Percentiles rank a stretch among this genome's conserved stretches.
Evolutionary conservation across 768 basidiomycete genomes (phyloP).

Genomic region (Pulveroboletus sp.): DNA sequence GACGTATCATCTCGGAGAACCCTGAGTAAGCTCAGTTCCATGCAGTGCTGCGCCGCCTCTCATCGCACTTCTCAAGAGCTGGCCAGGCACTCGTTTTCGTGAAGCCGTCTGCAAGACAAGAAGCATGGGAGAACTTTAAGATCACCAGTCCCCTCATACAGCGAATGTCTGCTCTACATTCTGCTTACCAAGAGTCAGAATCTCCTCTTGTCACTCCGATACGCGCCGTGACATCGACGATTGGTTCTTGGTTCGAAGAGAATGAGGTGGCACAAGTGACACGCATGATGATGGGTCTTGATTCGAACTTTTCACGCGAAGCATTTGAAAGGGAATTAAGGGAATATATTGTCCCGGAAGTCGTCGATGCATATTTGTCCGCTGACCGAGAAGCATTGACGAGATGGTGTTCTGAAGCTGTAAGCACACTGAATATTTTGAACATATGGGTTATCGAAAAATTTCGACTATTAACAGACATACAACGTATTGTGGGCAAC

Average conservation of each 20-base stretch:
- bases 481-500: constrained; percentile 99
- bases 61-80: constrained; percentile 50
- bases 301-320: constrained; percentile 84
- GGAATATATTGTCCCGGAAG: constrained; percentile 97
- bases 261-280: constrained; percentile 97
- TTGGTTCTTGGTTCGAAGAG: constrained; percentile 93
- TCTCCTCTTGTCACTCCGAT: constrained; percentile 79
- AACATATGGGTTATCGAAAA: background rate
- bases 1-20: constrained; percentile 59
- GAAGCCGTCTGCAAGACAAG: constrained; percentile 72
- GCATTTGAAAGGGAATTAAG: constrained; percentile 83
- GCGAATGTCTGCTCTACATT: constrained; percentile 50
- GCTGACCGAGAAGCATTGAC: constrained; percentile 83
- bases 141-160: constrained; percentile 74
- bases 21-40: constrained; percentile 60
- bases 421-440: constrained; percentile 37
- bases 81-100: constrained; percentile 82
- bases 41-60: background rate
- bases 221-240: constrained; percentile 76
- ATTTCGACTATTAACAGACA: constrained; percentile 56
- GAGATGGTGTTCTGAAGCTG: constrained; percentile 95
- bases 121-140: constrained; percentile 78
- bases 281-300: constrained; percentile 79
- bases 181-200: constrained; percentile 88
- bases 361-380: constrained; percentile 92